Base-by-base conservation (phyloP, 148 eudicot species). In the Rhododendron mucronatum region DNA sequence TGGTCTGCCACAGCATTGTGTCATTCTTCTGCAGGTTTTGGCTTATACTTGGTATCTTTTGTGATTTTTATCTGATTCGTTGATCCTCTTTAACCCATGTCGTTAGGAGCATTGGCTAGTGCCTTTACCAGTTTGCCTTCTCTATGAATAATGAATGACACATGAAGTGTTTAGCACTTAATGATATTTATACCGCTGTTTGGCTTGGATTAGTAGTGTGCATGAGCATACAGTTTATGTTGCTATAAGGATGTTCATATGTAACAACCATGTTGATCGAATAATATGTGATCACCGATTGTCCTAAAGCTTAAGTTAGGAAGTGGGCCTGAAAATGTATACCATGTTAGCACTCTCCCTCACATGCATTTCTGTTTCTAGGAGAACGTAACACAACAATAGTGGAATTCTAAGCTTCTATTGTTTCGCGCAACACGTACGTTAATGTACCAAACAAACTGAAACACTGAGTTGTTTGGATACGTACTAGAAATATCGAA, bases 1-100 rank as follows among this genome's bases (percentile, higher is more conserved):
- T 86, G 99, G 99, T 84, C 94, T 97, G 86, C 91, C 94, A 82
- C 94, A 89, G 77, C 98, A 95, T 75, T 97, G 99, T 90, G 95
- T 95, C 90, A 87, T 89, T 91, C 95, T 97, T 78, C 90, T 97
- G 82, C 98, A 95, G 98, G 99, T 96, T 85, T 89, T 82, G 87
- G 79, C 84, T 76, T 75, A 73, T 83, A 20, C 88, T 90, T 88
- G 53, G 61, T 53, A 85, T 79, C 67, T 71, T 87, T 55, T 44
- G 67, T 74, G 15, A 85, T 73, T 55, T 84, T 83, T 39, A 84
- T 80, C 82, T 71, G 80, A 30, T 81, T 35, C 4, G 35, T 84
- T 80, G 83, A 83, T 26, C 12, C 26, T 85, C 18, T 84, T 75
- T 79, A 80, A 61, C 59, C 21, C n/a, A 16, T 71, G 59, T 57